Evolutionary conservation across 2,329 filamentous ascomycete genomes (phyloP).

Genomic region (Drechslera avenae): DNA sequence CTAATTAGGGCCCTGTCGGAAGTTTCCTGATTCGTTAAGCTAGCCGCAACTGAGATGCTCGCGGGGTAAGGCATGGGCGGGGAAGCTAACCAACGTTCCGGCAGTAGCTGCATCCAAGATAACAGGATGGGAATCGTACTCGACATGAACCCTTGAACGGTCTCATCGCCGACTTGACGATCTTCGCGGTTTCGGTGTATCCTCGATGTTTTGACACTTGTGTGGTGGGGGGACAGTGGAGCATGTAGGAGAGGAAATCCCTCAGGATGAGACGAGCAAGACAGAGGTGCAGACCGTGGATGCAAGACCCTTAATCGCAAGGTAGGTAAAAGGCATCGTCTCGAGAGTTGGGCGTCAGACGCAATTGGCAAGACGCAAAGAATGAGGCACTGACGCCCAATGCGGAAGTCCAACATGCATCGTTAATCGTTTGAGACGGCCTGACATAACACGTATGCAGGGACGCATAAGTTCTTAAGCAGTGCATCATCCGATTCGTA

Average conservation of each 20-base stretch:
- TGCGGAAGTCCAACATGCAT: background rate
- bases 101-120: background rate
- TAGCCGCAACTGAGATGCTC: slow-evolving; percentile 5
- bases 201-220: slow-evolving; percentile 8
- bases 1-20: slow-evolving; percentile 4
- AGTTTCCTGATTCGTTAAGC: slow-evolving; percentile 9
- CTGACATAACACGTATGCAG: background rate
- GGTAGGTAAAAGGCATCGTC: background rate
- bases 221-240: background rate
- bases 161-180: background rate
- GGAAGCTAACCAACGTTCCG: slow-evolving; percentile 16
- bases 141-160: slow-evolving; percentile 1
- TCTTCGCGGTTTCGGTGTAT: slow-evolving; percentile 5
- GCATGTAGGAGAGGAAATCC: background rate
- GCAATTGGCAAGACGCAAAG: background rate
- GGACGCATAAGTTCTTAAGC: background rate
- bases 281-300: background rate
- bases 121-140: slow-evolving; percentile 4
- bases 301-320: background rate
- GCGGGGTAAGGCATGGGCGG: slow-evolving; percentile 10
- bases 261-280: background rate
- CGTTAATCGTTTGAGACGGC: background rate
- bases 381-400: background rate
- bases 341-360: background rate
- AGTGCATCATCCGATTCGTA: slow-evolving; percentile 3